These are phyloP conservation scores for Cytospora mali DNA, from an alignment of 2,329 filamentous ascomycete species.

Conservation along the genomic window DNA sequence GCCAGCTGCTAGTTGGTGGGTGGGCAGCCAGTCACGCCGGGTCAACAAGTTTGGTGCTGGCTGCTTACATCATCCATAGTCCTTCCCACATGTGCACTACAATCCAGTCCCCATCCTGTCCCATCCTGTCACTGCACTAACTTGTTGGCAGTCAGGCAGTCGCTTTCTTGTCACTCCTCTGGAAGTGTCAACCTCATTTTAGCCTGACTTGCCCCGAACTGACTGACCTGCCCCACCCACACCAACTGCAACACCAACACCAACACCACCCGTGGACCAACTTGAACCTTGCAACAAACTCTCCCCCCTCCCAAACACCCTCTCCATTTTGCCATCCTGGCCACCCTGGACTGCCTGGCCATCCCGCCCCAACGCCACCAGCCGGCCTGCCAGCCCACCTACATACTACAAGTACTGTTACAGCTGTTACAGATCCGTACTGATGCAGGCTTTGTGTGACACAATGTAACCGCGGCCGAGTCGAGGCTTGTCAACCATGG, in stretches of 20 bases:
- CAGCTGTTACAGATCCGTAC: neutral
- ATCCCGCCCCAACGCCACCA: neutral
- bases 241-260: neutral
- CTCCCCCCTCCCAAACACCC: neutral
- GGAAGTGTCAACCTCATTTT: slow-evolving; percentile 10
- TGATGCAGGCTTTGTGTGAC: neutral
- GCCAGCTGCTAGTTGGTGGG: neutral
- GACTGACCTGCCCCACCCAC: neutral
- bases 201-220: neutral
- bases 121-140: too few relatives aligned
- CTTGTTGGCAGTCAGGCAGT: too few relatives aligned
- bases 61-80: neutral
- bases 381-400: neutral
- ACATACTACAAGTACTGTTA: neutral
- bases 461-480: slow-evolving; percentile 1
- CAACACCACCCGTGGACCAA: neutral
- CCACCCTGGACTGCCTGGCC: neutral
- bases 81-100: too few relatives aligned
- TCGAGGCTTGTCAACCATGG: slow-evolving; percentile 18
- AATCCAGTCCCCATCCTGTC: slow-evolving; percentile 1
- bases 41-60: slow-evolving; percentile 8
- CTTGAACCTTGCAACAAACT: too few relatives aligned
- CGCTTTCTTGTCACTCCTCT: too few relatives aligned
- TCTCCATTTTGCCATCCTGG: neutral
- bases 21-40: slow-evolving; percentile 2